These are phyloP conservation scores for Microascus cirrosus DNA, from an alignment of 2,329 filamentous ascomycete species.

Conservation along the genomic window DNA sequence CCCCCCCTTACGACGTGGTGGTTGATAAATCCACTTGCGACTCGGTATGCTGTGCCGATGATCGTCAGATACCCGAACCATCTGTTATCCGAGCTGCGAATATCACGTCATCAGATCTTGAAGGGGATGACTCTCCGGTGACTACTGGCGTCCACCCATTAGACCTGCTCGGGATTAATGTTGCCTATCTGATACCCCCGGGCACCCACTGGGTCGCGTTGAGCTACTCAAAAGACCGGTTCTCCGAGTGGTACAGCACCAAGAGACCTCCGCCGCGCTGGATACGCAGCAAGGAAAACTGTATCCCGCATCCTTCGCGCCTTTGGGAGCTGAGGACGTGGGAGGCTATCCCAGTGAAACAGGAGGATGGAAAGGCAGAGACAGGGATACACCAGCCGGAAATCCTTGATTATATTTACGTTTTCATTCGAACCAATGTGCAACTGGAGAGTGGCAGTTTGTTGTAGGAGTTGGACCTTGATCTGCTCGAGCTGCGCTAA, in stretches of 20 bases:
- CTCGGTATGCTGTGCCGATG: slow-evolving; percentile 2
- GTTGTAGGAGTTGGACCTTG: no score
- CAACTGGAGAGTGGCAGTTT: neutral
- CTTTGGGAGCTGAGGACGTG: neutral
- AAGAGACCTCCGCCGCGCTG: neutral
- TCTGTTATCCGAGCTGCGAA: neutral
- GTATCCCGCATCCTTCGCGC: neutral
- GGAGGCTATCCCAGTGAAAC: neutral
- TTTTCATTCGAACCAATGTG: slow-evolving; percentile 1
- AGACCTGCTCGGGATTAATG: neutral
- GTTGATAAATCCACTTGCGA: slow-evolving; percentile 3
- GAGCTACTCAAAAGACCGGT: neutral
- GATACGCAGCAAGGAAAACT: neutral
- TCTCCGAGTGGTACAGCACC: neutral
- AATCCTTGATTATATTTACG: neutral
- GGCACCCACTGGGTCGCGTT: slow-evolving; percentile 1
- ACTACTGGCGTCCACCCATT: neutral
- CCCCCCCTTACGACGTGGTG: neutral
- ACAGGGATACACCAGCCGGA: neutral
- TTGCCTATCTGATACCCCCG: neutral
- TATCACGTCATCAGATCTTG: neutral
- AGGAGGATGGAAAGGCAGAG: neutral
- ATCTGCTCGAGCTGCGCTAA: no score
- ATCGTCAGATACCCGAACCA: neutral
- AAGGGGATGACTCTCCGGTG: neutral